These are phyloP conservation scores for Trypanosoma congolense DNA, from an alignment of 208 protist species.

Conservation along the genomic window DNA sequence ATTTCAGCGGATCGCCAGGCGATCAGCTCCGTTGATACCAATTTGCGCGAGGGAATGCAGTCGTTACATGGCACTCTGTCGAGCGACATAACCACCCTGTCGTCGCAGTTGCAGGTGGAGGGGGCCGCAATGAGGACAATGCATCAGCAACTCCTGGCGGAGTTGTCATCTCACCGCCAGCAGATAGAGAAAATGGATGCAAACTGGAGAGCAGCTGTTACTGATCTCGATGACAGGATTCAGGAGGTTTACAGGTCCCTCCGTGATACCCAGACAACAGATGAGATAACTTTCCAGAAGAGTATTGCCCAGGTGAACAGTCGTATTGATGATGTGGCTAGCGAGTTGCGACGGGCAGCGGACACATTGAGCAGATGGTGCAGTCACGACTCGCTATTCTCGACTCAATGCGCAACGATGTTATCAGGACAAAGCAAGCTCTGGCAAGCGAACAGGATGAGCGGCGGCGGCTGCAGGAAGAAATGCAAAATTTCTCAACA, in stretches of 20 bases:
- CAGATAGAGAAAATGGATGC: conserved; percentile 69
- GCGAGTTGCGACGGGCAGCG: conserved; percentile 19
- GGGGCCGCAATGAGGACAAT: conserved; percentile 41
- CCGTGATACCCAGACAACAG: conserved; percentile 25
- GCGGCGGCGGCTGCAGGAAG: conserved; percentile 34
- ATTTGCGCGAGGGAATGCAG: conserved; percentile 35
- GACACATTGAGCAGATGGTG: conserved; percentile 10
- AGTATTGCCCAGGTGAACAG: conserved; percentile 25
- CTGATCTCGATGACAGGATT: conserved; percentile 47
- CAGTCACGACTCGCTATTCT: conserved; percentile 16
- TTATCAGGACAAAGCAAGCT: conserved; percentile 25
- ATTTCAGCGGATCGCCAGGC: conserved; percentile 29
- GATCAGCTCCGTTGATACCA: conserved; percentile 31
- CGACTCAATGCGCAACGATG: conserved; percentile 28
- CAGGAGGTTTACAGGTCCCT: conserved; percentile 24
- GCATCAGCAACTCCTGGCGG: conserved; percentile 64
- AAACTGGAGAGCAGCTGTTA: conserved; percentile 71
- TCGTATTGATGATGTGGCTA: conserved; percentile 25
- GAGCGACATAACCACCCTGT: conserved; percentile 50
- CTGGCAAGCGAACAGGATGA: conserved; percentile 34
- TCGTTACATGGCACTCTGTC: conserved; percentile 40
- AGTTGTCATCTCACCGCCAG: conserved; percentile 64
- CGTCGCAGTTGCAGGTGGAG: conserved; percentile 53
- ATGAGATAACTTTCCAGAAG: conserved; percentile 31
- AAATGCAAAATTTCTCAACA: conserved; percentile 34